Base-by-base conservation (phyloP, 768 basidiomycete species). In the Botryobasidium botryosum region DNA sequence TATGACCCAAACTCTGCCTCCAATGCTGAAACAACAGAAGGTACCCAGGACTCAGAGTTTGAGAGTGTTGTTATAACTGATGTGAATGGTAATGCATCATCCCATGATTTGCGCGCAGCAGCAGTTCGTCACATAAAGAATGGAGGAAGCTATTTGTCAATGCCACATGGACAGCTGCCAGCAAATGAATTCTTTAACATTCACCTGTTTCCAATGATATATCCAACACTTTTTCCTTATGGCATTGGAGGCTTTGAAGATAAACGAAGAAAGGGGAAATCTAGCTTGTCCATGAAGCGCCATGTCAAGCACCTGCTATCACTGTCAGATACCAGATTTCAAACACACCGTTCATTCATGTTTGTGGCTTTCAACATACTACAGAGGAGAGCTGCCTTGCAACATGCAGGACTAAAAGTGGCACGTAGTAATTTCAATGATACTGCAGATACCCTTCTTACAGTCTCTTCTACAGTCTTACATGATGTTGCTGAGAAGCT, bases 221-320 rank as follows among this genome's bases (percentile, higher is more conserved):
- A 49, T 39, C 55, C 55, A 2, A 55, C 51, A 10, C 33, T 56
- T 0, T 55, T 46, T 39, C 55, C 55, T 17, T 53, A 49, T 44
- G 55, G 52, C 1, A 4, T 43, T n/a, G 55, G 55, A 1, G 52
- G 55, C 0, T 51, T 56, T 27, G 49, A 56, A 17, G 38, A 50
- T 48, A 6, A 13, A n/a, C n/a, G n/a, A n/a, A n/a, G n/a, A 21
- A 2, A 6, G 5, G 13, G 47, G 15, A 5, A 1, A 15, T 10
- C 21, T 17, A 15, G 20, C 2, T 5, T 54, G 18, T 36, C 29
- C 6, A 23, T 53, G 17, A 28, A 44, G 21, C 2, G 13, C n/a
- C 48, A 52, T 15, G 45, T 40, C 1, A 44, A 47, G 28, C 43
- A 50, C 27, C 45, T 41, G 15, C 37, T 52, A 27, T n/a, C 18